Conservation (phyloP, 2,329 filamentous ascomycete genomes). For the Aspergillus caelatus region DNA sequence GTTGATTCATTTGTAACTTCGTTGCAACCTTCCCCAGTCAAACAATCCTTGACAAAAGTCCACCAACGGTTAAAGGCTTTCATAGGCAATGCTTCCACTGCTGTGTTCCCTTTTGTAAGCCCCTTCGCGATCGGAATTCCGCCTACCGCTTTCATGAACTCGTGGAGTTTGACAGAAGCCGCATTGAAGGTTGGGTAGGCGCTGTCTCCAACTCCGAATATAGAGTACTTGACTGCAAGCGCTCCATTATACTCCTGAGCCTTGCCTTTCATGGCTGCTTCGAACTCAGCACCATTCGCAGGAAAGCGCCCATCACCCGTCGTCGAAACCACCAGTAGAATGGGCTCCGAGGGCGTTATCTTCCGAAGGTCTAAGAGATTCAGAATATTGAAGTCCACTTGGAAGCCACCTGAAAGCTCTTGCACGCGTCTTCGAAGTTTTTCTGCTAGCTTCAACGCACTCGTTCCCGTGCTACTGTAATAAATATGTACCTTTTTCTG, state of each 20-base stretch:
- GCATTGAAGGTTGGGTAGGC: conserved; percentile 8
- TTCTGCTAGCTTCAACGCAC: background rate
- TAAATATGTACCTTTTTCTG: background rate
- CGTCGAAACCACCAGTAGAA: conserved; percentile 1
- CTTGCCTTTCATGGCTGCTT: background rate
- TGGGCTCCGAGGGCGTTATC: background rate
- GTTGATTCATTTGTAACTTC: background rate
- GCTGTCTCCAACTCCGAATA: conserved; percentile 8
- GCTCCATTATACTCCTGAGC: background rate
- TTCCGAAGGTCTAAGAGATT: background rate
- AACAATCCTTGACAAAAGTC: background rate
- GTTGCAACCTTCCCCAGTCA: background rate
- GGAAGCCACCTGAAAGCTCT: background rate
- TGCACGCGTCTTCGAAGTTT: background rate
- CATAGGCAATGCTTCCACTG: conserved; percentile 2
- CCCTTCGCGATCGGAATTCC: background rate
- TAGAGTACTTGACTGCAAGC: background rate
- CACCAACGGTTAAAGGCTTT: conserved; percentile 5
- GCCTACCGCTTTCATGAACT: background rate
- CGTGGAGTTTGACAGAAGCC: background rate
- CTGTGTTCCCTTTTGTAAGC: background rate
- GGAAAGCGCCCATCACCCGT: conserved; percentile 4
- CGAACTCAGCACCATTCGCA: conserved; percentile 1
- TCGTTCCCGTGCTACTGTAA: conserved; percentile 6
- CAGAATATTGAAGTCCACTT: background rate